Base-by-base conservation (phyloP, 1,284 basidiomycete genomes). In the Pseudozyma tsukubaensis region DNA sequence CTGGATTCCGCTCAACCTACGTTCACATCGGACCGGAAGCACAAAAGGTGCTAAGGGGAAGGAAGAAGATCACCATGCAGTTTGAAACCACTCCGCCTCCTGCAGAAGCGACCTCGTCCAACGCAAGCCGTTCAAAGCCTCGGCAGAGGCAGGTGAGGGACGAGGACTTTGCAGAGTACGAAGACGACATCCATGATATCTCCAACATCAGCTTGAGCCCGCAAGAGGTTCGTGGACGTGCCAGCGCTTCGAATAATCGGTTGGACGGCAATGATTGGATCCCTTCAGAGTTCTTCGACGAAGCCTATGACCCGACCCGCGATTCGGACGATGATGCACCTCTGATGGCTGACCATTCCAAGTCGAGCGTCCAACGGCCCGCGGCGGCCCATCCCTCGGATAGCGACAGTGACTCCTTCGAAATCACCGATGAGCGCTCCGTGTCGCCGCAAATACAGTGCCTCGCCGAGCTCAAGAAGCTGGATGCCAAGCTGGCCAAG, bases 1-100 rank as follows among this genome's bases (percentile, higher is more conserved):
- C 70, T 51, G 85, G 85, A 16, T 86, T 83, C 78, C 78, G 81
- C 52, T 78, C 82, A 40, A 71, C 85, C 0, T 88, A 88, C 65
- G 13, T 79, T 16, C 49, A 67, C 29, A 18, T 74, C 18, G 74
- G 74, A 0, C 55, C 56, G 4, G 48, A 44, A 2, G 76, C 73
- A 4, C 32, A 54, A 8, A 24, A 48, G 34, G 51, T 78, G 4
- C 42, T 84, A 12, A 44, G 37, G 1, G 78, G 80, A 1, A 29
- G 36, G 19, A 72, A 68, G 34, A 68, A 62, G 70, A 65, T 83
- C 45, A 60, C 62, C 39, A 75, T 83, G 66, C 59, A 59, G 32
- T 67, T 80, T 34, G 56, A 75, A 10, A 67, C 70, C 18, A 71
- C 70, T 32, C 24, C 68, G 0, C 55, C 57, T 11, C 59, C 24